phyloP scores from a whole-genome alignment of 2,329 filamentous ascomycete genomes.

The Penicillium sp. region DNA sequence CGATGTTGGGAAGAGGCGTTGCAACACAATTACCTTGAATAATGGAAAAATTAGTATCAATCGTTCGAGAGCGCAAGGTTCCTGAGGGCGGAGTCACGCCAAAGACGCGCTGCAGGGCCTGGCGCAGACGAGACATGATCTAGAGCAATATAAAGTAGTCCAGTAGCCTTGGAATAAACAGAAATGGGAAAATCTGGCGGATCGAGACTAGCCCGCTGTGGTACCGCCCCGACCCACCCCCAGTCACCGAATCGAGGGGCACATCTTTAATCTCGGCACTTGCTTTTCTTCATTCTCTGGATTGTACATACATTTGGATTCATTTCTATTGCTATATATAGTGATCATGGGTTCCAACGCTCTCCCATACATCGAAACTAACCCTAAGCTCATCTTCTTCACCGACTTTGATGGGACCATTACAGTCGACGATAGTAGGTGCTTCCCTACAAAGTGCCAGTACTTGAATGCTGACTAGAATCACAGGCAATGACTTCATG shows the following conservation, averaged over 20 bases:
- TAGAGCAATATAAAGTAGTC: background rate
- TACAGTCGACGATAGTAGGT: slow-evolving; percentile 68
- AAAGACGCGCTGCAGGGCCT: slow-evolving; percentile 33
- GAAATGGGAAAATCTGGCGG: slow-evolving; percentile 16
- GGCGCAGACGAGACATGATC: slow-evolving; percentile 39
- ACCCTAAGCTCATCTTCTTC: slow-evolving; percentile 95
- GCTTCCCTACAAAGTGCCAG: background rate
- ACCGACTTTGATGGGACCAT: slow-evolving; percentile 98
- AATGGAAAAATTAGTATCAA: slow-evolving; percentile 41
- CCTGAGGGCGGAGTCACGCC: slow-evolving; percentile 26
- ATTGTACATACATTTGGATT: background rate
- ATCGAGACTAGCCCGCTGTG: slow-evolving; percentile 11
- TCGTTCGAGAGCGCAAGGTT: slow-evolving; percentile 27
- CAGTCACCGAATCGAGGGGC: slow-evolving; percentile 11
- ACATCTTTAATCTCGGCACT: slow-evolving; percentile 3
- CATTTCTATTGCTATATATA: background rate
- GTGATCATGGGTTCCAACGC: slow-evolving; percentile 31
- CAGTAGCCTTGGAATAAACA: background rate
- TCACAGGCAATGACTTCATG: slow-evolving; percentile 64
- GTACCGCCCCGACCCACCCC: slow-evolving; percentile 15
- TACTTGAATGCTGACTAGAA: slow-evolving; percentile 15
- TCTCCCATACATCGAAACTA: slow-evolving; percentile 48
- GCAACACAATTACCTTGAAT: slow-evolving; percentile 35
- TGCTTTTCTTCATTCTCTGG: slow-evolving; percentile 1
- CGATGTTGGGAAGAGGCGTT: background rate